Conservation (phyloP, 768 basidiomycete genomes). For the Boletus pseudopeckii region DNA sequence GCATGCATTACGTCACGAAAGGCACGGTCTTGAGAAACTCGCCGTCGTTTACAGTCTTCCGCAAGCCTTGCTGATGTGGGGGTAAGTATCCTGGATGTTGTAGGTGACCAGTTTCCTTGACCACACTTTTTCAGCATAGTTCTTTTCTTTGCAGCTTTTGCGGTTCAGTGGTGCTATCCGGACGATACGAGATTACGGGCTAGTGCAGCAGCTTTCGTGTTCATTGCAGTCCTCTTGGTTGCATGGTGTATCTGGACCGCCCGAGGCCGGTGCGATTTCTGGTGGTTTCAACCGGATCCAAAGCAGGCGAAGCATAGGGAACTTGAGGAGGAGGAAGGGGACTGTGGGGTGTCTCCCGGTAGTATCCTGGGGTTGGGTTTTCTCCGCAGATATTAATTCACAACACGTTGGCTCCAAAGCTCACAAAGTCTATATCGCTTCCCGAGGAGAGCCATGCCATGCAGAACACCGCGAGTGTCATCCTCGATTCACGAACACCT, state of each 20-base stretch:
- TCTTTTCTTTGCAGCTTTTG: conserved; percentile 28
- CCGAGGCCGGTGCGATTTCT: conserved; percentile 10
- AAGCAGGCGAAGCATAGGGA: neutral
- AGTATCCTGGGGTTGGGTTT: neutral
- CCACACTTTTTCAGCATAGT: conserved; percentile 19
- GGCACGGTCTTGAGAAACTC: conserved; percentile 45
- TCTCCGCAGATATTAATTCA: neutral
- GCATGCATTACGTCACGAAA: conserved; percentile 18
- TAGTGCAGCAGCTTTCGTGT: conserved; percentile 32
- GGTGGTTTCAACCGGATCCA: conserved; percentile 31
- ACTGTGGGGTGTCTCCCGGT: neutral
- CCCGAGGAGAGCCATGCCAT: neutral
- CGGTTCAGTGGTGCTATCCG: conserved; percentile 23
- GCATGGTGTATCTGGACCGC: conserved; percentile 42
- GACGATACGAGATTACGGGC: conserved; percentile 8
- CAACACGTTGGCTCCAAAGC: neutral
- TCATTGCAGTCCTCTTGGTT: conserved; percentile 32
- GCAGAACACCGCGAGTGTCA: neutral
- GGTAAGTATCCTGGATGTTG: conserved; percentile 36
- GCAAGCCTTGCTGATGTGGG: conserved; percentile 57
- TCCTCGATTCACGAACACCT: neutral
- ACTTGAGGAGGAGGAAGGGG: neutral
- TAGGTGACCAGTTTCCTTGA: neutral
- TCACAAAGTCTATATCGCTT: neutral
- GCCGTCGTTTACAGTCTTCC: conserved; percentile 56